A percentile compares a stretch with the other conserved stretches of the same genome.
phyloP scores from a whole-genome alignment of 495 filamentous ascomycete species.

The Penicillium pancosmium region DNA sequence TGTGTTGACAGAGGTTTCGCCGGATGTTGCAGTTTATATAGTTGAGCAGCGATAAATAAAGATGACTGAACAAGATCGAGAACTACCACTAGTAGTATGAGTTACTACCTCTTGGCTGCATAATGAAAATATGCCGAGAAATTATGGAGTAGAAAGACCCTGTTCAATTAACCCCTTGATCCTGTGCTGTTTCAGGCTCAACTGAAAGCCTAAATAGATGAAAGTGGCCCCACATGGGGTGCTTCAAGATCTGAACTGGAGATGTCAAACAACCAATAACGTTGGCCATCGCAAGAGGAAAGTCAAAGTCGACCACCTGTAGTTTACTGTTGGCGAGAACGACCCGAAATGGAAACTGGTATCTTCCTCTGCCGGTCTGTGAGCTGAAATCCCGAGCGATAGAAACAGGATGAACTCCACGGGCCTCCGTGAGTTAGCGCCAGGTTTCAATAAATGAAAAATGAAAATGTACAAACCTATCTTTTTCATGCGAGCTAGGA shows the following conservation, averaged over 20 bases:
- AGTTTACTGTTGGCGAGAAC: background rate
- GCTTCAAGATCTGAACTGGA: background rate
- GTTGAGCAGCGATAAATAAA: background rate
- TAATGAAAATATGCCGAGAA: background rate
- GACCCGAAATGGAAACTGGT: background rate
- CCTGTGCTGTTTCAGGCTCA: background rate
- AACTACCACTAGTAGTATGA: too few species aligned
- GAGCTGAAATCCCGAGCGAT: too few species aligned
- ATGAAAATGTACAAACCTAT: too few species aligned
- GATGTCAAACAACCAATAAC: background rate
- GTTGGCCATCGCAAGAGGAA: background rate
- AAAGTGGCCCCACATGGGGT: background rate
- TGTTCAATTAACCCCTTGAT: background rate
- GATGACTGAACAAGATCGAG: too few species aligned
- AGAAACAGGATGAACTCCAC: too few species aligned
- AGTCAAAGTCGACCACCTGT: background rate
- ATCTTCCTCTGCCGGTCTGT: background rate
- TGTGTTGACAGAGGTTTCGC: too few species aligned
- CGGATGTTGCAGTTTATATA: background rate
- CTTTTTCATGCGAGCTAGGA: too few species aligned
- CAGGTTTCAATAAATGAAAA: too few species aligned
- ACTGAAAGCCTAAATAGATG: conserved; percentile 1
- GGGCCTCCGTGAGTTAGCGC: too few species aligned
- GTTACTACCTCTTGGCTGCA: background rate
- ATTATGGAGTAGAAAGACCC: background rate